Conservation (phyloP, 352 stramenopile genomes). For the Pythium guiyangense region DNA sequence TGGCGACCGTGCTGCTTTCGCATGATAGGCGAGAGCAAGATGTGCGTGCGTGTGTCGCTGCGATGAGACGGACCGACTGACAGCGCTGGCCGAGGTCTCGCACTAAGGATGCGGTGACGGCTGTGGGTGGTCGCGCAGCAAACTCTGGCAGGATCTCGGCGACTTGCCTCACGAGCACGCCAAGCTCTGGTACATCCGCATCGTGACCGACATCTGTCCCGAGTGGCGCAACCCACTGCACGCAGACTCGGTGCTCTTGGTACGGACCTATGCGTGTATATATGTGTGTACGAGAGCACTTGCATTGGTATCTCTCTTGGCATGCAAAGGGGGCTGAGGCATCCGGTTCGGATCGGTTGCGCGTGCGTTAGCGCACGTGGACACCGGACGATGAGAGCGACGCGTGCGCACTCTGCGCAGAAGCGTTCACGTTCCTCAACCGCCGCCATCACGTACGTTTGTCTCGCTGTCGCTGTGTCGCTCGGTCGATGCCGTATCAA, state of each 20-base stretch:
- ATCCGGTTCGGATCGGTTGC: neutral
- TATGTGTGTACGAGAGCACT: neutral
- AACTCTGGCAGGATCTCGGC: slow-evolving; percentile 53
- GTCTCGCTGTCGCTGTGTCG: too few species aligned
- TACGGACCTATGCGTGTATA: slow-evolving; percentile 6
- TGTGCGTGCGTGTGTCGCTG: slow-evolving; percentile 28
- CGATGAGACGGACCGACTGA: neutral
- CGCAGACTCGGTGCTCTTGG: slow-evolving; percentile 53
- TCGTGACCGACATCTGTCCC: slow-evolving; percentile 51
- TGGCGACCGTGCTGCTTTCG: slow-evolving; percentile 36
- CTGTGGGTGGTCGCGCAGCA: slow-evolving; percentile 20
- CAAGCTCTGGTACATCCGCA: slow-evolving; percentile 44
- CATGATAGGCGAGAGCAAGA: slow-evolving; percentile 38
- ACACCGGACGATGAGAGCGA: slow-evolving; percentile 57
- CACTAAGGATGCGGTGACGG: neutral
- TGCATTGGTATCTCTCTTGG: neutral
- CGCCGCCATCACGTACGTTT: slow-evolving; percentile 58
- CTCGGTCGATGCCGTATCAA: too few species aligned
- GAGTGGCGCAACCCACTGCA: slow-evolving; percentile 45
- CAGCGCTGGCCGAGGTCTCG: neutral
- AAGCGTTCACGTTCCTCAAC: slow-evolving; percentile 70
- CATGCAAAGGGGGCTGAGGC: too few species aligned
- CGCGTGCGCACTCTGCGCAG: slow-evolving; percentile 47
- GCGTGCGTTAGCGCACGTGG: slow-evolving; percentile 42
- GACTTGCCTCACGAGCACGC: slow-evolving; percentile 40